Base-by-base conservation (phyloP, 345 rosid species). In the Mangifera indica region DNA sequence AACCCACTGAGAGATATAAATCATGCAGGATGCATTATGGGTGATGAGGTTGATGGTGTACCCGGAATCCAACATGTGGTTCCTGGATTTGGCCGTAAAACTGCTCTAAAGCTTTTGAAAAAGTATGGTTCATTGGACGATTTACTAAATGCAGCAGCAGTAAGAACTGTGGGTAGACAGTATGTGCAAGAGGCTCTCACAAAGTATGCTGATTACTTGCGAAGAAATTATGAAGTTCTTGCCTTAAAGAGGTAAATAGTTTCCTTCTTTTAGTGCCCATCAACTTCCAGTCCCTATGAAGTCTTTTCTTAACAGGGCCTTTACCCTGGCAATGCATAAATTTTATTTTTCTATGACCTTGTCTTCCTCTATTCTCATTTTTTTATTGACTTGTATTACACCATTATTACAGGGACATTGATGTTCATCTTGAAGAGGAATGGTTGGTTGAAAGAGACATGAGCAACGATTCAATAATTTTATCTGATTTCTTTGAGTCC, bases 31-130 rank as follows among this genome's bases (percentile, higher is more conserved):
- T 89, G 93, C 79, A 85, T 94, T 69, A 75, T 94, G 85, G 98
- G 98, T 68, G 97, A 92, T 74, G 87, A 89, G 71, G 92, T 88
- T 77, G 98, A 94, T 80, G 95, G 97, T 29, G 89, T 94, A 72
- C 95, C 92, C 7, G 97, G 97, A 67, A 84, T 94, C 77, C 97
- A 90, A 76, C 89, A 84, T 37, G 40, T 92, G 48, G 95, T 79
- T 72, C 98, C 97, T 18, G 93, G 85, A 63, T 94, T 94, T 86
- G 98, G 97, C 67, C 80, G 89, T 73, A 92, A 85, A 81, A 92
- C 97, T 75, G 95, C 93, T 24, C 32, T 29, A 29, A 29, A 29
- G 32, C 32, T 29, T 29, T 29, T 29, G 32, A 29, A 29, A 29
- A 29, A 29, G 32, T 3, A 29, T 29, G 32, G 32, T 29, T 29